Base-by-base conservation (phyloP, 768 basidiomycete species). In the Lactarius evosmus region DNA sequence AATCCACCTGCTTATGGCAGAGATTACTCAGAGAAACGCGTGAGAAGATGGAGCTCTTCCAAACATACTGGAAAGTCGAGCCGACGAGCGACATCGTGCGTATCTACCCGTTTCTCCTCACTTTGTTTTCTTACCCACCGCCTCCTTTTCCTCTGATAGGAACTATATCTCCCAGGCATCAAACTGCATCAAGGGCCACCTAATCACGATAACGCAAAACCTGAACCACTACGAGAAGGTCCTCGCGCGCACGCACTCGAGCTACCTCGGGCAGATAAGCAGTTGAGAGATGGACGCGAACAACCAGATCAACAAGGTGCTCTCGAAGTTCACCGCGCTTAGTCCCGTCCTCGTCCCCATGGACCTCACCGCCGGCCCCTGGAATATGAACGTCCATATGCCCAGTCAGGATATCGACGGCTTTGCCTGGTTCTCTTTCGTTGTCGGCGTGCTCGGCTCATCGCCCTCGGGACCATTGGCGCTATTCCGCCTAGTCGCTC, bases 141-240 rank as follows among this genome's bases (percentile, higher is more conserved):
- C n/a, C n/a, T n/a, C n/a, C 22, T n/a, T 33, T 2, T 19, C 9
- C 8, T 1, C 58, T n/a, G n/a, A 7, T 67, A n/a, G n/a, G n/a
- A n/a, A 4, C 82, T 98, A 4, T 95, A 95, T 76, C 83, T 96
- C 2, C 95, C 94, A 6, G 94, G n/a, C n/a, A n/a, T n/a, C n/a
- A n/a, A n/a, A n/a, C n/a, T n/a, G 95, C 78, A 97, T 98, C 69
- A 95, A 86, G 82, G 97, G 98, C 75, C 97, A 99, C 78, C 77
- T 99, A 74, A 98, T 98, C 76, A 99, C 97, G 25, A 98, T 98
- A 94, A 99, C 97, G 2, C 96, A 99, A 77, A 98, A 96, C 73
- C 74, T 99, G 81, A 99, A 98, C 74, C 97, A 98, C 76, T 99
- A 98, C 79, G 97, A 99, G 74, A 99, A 98, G 81, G 98, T 99